Conservation (phyloP, 169 alveolate species). For the Neospora caninum region DNA sequence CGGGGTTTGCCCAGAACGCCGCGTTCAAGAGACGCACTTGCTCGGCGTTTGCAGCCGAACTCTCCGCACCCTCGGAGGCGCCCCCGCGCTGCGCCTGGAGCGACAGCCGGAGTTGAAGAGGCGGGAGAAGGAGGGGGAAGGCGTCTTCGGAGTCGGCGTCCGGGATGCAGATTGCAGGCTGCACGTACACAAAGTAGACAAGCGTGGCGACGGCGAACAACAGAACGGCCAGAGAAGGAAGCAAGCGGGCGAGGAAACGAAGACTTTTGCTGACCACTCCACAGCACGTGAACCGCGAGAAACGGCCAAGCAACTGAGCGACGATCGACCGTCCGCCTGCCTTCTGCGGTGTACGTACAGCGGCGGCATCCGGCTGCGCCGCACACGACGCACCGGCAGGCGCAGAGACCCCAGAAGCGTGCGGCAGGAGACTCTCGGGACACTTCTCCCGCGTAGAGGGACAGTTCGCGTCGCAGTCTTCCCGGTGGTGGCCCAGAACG, state of each 20-base stretch:
- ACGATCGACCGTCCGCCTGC: neutral
- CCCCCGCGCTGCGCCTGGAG: neutral
- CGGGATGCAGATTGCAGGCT: neutral
- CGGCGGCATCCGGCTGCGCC: neutral
- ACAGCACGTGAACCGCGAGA: neutral
- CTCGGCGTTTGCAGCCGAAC: neutral
- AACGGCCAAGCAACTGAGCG: neutral
- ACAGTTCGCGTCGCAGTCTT: too few species aligned
- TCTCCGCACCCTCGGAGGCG: neutral
- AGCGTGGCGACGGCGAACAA: slow-evolving; percentile 1
- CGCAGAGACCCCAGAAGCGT: too few species aligned
- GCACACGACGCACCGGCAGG: too few species aligned
- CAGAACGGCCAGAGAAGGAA: neutral
- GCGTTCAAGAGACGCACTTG: neutral
- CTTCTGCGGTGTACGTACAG: neutral
- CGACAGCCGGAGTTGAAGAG: neutral
- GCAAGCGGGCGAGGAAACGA: neutral
- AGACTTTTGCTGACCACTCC: neutral
- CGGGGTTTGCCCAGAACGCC: neutral
- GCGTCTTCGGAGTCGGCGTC: neutral
- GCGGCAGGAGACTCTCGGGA: too few species aligned
- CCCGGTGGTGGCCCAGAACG: too few species aligned
- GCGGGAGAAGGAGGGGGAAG: neutral
- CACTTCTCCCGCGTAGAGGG: too few species aligned
- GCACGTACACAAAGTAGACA: neutral